These are phyloP conservation scores for Ulota crispa DNA, from an alignment of 225 moss, liverwort and hornwort genomes.

Conservation along the genomic window DNA sequence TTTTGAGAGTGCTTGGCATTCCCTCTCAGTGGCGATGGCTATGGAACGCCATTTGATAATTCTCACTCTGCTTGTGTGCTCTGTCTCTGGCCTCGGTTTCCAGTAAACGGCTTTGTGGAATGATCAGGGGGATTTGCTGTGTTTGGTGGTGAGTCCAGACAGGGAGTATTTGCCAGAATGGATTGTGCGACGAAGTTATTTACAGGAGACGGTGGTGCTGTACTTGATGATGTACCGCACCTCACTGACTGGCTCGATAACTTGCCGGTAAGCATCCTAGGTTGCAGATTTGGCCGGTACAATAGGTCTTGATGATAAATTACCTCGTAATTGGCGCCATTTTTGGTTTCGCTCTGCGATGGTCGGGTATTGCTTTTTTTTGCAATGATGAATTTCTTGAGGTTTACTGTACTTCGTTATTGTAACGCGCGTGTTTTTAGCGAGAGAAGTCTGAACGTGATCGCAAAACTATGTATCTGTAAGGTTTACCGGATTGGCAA, in stretches of 20 bases:
- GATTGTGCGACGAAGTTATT: slow-evolving; percentile 23
- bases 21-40: slow-evolving; percentile 7
- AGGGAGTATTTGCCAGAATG: slow-evolving; percentile 16
- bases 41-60: background rate
- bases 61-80: slow-evolving; percentile 16
- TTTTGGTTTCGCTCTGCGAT: background rate
- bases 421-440: background rate
- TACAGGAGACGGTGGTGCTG: slow-evolving; percentile 42
- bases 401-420: background rate
- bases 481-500: background rate
- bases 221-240: slow-evolving; percentile 59
- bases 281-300: background rate
- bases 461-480: background rate
- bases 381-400: slow-evolving; percentile 9
- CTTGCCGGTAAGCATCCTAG: slow-evolving; percentile 38
- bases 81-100: background rate
- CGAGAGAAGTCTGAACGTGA: background rate
- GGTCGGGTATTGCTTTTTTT: background rate
- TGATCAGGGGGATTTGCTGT: background rate
- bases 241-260: slow-evolving; percentile 55
- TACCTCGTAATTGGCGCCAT: background rate
- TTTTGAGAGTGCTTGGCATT: slow-evolving; percentile 1
- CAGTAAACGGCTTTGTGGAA: slow-evolving; percentile 10
- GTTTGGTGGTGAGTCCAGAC: background rate
- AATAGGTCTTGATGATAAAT: background rate